A percentile compares a stretch with the other conserved stretches of the same genome.
Conservation (phyloP, 2,329 filamentous ascomycete genomes). For the Pseudocercospora musae region DNA sequence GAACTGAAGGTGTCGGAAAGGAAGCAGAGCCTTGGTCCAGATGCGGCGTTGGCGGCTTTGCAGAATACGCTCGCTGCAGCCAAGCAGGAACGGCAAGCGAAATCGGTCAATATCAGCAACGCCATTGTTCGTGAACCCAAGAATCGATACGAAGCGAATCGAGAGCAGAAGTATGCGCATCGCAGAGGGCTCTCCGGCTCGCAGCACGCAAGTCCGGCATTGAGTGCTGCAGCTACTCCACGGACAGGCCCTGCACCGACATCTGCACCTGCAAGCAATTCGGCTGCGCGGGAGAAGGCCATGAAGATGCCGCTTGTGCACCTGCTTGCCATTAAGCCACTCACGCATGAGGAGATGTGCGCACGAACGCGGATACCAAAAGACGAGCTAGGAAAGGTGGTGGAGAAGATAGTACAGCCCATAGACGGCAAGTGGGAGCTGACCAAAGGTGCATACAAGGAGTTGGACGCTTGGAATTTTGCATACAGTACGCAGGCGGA, state of each 20-base stretch:
- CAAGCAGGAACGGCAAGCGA: constrained; percentile 59
- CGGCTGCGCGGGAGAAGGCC: constrained; percentile 38
- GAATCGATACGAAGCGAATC: constrained; percentile 32
- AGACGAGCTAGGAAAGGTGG: constrained; percentile 47
- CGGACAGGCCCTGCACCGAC: constrained; percentile 35
- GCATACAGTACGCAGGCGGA: constrained; percentile 55
- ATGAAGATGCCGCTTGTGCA: constrained; percentile 47
- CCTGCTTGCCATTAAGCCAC: constrained; percentile 54
- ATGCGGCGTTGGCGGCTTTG: constrained; percentile 58
- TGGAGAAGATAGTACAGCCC: constrained; percentile 52
- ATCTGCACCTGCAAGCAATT: constrained; percentile 39
- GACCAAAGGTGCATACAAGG: constrained; percentile 58
- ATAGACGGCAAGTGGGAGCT: constrained; percentile 53
- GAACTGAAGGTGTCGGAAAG: constrained; percentile 41
- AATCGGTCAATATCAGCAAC: constrained; percentile 37
- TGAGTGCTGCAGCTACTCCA: constrained; percentile 37
- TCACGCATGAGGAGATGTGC: constrained; percentile 47
- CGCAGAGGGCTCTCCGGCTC: constrained; percentile 29
- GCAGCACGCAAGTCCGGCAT: constrained; percentile 39
- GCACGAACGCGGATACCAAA: constrained; percentile 48
- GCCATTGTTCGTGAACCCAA: constrained; percentile 38
- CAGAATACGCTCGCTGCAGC: constrained; percentile 59
- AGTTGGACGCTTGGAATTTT: constrained; percentile 61
- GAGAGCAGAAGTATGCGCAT: constrained; percentile 27
- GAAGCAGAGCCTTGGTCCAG: constrained; percentile 54